Evolutionary conservation across 2,329 filamentous ascomycete species (phyloP).

Genomic region (Trichoderma sp.): DNA sequence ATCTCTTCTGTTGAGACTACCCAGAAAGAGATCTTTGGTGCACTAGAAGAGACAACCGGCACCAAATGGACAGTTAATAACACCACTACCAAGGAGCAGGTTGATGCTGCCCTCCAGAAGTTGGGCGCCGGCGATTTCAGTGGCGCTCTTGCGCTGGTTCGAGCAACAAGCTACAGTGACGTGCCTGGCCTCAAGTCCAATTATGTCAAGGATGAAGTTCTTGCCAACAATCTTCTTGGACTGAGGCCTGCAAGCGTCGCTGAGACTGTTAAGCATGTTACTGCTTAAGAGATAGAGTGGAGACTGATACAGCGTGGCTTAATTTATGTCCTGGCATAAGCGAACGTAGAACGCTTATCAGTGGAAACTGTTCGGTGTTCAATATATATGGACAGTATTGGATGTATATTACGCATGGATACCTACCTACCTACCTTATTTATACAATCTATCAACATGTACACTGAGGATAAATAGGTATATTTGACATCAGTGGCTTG

Average conservation of each 20-base stretch:
- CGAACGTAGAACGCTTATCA: neutral
- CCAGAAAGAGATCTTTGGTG: constrained; percentile 44
- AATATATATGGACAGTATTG: neutral
- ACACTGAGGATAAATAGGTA: neutral
- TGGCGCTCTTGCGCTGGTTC: constrained; percentile 30
- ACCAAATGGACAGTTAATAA: constrained; percentile 27
- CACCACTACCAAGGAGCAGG: constrained; percentile 30
- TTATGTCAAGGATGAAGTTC: constrained; percentile 28
- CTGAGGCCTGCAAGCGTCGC: neutral
- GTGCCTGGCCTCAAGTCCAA: constrained; percentile 28
- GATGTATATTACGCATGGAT: neutral
- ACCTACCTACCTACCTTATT: neutral
- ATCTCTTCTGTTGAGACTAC: constrained; percentile 54
- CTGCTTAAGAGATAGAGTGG: neutral
- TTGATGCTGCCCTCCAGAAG: constrained; percentile 17
- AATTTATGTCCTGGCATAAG: neutral
- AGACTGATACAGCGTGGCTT: neutral
- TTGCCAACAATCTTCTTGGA: constrained; percentile 28
- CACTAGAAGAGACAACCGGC: constrained; percentile 30
- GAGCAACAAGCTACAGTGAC: constrained; percentile 28
- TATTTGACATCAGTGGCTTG: too few relatives aligned
- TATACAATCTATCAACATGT: neutral
- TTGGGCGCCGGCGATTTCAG: constrained; percentile 28
- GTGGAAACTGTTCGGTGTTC: neutral
- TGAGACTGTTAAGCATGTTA: constrained; percentile 2